phyloP scores from a whole-genome alignment of 2,329 filamentous ascomycete species.

The Drechmeria coniospora region DNA sequence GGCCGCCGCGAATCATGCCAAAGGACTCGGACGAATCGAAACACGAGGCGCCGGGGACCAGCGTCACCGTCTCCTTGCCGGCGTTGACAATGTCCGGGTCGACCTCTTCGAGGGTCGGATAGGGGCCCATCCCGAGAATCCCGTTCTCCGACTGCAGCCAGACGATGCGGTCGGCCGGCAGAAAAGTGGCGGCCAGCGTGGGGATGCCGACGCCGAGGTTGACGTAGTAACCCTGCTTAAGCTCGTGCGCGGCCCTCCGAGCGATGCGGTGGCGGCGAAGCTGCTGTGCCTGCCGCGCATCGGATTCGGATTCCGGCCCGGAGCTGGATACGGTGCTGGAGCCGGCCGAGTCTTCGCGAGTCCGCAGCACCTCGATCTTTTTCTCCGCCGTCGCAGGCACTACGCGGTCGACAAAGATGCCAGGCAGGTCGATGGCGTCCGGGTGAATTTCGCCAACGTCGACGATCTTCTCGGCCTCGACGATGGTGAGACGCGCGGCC shows the following conservation, averaged over 20 bases:
- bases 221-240: conserved; percentile 67
- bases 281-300: no score
- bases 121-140: conserved; percentile 68
- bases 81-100: conserved; percentile 75
- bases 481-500: conserved; percentile 61
- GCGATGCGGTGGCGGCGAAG: conserved; percentile 65
- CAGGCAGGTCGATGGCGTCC: conserved; percentile 61
- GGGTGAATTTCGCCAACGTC: conserved; percentile 57
- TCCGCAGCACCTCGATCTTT: conserved; percentile 54
- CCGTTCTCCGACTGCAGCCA: conserved; percentile 83
- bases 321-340: conserved; percentile 17
- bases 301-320: conserved; percentile 27
- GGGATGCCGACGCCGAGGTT: conserved; percentile 77
- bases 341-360: conserved; percentile 29
- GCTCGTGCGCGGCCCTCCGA: conserved; percentile 60
- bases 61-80: conserved; percentile 74
- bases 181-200: conserved; percentile 65
- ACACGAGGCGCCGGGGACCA: conserved; percentile 58
- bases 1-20: conserved; percentile 73
- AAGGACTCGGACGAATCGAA: conserved; percentile 76
- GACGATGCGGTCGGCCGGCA: conserved; percentile 53
- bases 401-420: conserved; percentile 71
- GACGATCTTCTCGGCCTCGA: conserved; percentile 76
- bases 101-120: conserved; percentile 55
- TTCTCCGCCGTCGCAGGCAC: conserved; percentile 59